phyloP scores from a whole-genome alignment of 768 basidiomycete genomes.

The Kockovaella imperatae region DNA sequence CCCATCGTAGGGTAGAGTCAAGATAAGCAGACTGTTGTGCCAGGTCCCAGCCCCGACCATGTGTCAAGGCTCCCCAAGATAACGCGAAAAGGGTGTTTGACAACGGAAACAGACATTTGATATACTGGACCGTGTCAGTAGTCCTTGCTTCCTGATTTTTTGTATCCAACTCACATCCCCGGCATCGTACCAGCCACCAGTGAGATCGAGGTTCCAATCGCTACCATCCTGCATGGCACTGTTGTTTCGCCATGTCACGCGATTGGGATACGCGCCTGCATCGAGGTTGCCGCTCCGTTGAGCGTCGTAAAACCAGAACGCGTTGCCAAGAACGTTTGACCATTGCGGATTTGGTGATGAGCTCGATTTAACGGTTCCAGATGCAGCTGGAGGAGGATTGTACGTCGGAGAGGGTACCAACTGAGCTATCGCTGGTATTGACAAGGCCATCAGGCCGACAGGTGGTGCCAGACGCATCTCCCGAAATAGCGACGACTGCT shows the following conservation, averaged over 20 bases:
- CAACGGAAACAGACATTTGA: constrained; percentile 79
- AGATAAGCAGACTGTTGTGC: constrained; percentile 84
- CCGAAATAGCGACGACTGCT: too few species aligned
- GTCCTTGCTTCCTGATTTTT: constrained; percentile 1
- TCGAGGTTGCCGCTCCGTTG: constrained; percentile 75
- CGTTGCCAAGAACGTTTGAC: constrained; percentile 69
- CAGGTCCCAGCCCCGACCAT: constrained; percentile 73
- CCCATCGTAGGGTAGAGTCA: constrained; percentile 85
- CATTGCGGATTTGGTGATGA: constrained; percentile 64
- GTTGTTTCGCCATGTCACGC: constrained; percentile 81
- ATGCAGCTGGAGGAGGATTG: constrained; percentile 23
- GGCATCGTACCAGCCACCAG: constrained; percentile 87
- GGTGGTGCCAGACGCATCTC: too few species aligned
- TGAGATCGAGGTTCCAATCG: constrained; percentile 65
- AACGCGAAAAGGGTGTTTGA: constrained; percentile 75
- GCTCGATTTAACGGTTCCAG: constrained; percentile 20
- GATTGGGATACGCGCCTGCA: constrained; percentile 49
- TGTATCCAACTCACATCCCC: constrained; percentile 51
- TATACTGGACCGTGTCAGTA: constrained; percentile 56
- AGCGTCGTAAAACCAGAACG: constrained; percentile 83
- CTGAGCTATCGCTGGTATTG: constrained; percentile 21
- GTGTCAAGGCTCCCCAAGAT: constrained; percentile 84
- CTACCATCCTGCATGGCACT: constrained; percentile 69
- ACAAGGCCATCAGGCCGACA: too few species aligned
- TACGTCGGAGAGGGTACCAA: constrained; percentile 37